phyloP scores from a whole-genome alignment of 2,329 filamentous ascomycete species.

The Dactylella cylindrospora region DNA sequence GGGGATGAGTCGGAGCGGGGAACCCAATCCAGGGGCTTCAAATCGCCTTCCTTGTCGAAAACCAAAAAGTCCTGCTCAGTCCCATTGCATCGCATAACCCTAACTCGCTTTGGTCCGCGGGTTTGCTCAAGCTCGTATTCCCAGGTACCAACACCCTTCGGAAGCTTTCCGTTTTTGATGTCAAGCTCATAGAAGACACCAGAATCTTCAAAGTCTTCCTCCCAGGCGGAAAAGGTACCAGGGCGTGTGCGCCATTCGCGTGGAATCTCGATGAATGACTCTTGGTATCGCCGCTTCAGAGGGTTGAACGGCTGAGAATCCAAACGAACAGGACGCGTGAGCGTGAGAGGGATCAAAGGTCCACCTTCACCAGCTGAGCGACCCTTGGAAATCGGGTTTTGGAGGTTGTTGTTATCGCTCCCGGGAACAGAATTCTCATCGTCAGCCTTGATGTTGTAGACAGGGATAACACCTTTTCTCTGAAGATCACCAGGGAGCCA shows the following conservation, averaged over 20 bases:
- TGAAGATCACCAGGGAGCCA: neutral
- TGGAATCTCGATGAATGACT: constrained; percentile 21
- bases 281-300: constrained; percentile 20
- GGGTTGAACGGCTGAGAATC: constrained; percentile 26
- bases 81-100: constrained; percentile 19
- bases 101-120: constrained; percentile 24
- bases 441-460: neutral
- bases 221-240: constrained; percentile 34
- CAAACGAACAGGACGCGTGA: constrained; percentile 20
- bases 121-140: constrained; percentile 36
- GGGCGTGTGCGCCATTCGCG: constrained; percentile 33
- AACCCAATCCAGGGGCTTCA: constrained; percentile 27
- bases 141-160: constrained; percentile 36
- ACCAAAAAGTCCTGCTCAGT: constrained; percentile 28
- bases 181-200: constrained; percentile 37
- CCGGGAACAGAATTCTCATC: too few relatives aligned
- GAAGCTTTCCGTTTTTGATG: constrained; percentile 33
- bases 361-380: too few relatives aligned
- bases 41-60: constrained; percentile 26
- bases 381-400: too few relatives aligned
- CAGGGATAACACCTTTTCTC: constrained; percentile 1
- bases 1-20: constrained; percentile 1
- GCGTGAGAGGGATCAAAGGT: constrained; percentile 1
- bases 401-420: too few relatives aligned
- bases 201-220: constrained; percentile 29